Evolutionary conservation across 176 grass and related monocot species (phyloP).

Genomic region (Aegilops bicornis): DNA sequence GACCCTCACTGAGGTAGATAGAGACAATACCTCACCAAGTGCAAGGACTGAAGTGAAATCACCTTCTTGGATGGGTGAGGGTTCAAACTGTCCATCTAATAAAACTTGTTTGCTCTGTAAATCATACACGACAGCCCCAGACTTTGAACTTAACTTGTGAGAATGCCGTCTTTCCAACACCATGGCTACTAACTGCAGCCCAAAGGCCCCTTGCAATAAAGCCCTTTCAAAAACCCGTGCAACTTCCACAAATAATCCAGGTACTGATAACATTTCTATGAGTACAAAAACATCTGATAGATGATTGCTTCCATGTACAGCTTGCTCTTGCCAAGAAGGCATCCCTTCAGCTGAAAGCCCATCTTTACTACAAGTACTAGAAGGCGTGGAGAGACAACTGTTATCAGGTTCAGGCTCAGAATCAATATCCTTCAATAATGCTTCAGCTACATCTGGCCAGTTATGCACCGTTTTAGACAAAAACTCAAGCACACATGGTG

Average conservation of each 20-base stretch:
- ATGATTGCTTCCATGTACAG: slow-evolving; percentile 54
- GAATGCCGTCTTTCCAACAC: slow-evolving; percentile 86
- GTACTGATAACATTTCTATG: slow-evolving; percentile 83
- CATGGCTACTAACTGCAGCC: slow-evolving; percentile 74
- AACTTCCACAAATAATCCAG: slow-evolving; percentile 75
- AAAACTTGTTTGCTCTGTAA: slow-evolving; percentile 53
- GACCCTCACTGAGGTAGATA: slow-evolving; percentile 62
- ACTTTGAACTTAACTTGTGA: slow-evolving; percentile 52
- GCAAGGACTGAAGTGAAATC: slow-evolving; percentile 91
- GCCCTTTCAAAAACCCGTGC: slow-evolving; percentile 72
- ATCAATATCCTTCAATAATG: slow-evolving; percentile 75
- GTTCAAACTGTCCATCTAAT: slow-evolving; percentile 60
- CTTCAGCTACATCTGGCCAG: slow-evolving; percentile 73
- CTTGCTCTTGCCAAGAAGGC: slow-evolving; percentile 61
- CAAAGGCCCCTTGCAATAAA: slow-evolving; percentile 59
- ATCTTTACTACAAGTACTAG: slow-evolving; percentile 44
- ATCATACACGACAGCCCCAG: slow-evolving; percentile 60
- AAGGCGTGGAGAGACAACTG: slow-evolving; percentile 37
- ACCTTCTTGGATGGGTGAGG: slow-evolving; percentile 57
- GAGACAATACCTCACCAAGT: slow-evolving; percentile 82
- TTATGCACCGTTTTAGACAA: slow-evolving; percentile 72
- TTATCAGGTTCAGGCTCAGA: slow-evolving; percentile 71
- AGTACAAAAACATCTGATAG: slow-evolving; percentile 87
- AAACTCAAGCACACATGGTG: slow-evolving; percentile 72
- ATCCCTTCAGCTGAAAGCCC: slow-evolving; percentile 67